Percentiles rank a stretch among this genome's conserved stretches.
phyloP scores from a whole-genome alignment of 352 stramenopile species.

The Pythium apleroticum region DNA sequence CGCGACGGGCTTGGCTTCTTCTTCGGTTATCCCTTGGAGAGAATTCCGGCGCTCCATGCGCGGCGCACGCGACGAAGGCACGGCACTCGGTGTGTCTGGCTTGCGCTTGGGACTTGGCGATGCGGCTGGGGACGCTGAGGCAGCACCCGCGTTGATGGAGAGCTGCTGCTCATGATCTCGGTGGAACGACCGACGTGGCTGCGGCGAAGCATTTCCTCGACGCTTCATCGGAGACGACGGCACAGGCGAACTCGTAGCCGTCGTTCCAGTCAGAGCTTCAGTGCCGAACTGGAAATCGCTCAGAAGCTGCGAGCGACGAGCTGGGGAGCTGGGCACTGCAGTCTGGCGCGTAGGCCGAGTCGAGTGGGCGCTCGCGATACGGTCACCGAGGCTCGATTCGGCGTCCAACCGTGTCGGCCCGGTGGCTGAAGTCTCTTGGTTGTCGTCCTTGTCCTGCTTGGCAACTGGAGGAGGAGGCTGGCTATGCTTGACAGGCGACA shows the following conservation, averaged over 20 bases:
- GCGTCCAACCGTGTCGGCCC: constrained; percentile 15
- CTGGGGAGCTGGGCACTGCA: constrained; percentile 8
- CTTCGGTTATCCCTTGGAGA: constrained; percentile 43
- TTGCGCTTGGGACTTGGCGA: constrained; percentile 25
- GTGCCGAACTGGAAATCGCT: constrained; percentile 44
- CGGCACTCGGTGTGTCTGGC: constrained; percentile 28
- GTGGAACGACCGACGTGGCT: constrained; percentile 27
- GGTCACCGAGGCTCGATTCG: constrained; percentile 19
- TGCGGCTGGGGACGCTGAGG: not conserved
- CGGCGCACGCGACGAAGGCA: constrained; percentile 8
- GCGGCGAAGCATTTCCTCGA: constrained; percentile 11
- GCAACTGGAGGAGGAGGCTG: constrained; percentile 10
- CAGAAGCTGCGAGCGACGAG: constrained; percentile 27
- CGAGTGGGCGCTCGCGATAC: constrained; percentile 23
- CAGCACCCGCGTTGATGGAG: constrained; percentile 4
- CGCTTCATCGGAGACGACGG: constrained; percentile 31
- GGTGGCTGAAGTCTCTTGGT: constrained; percentile 5
- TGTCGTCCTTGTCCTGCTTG: constrained; percentile 1
- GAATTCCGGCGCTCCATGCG: constrained; percentile 19
- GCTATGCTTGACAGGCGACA: constrained; percentile 29
- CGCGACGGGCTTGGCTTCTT: constrained; percentile 1
- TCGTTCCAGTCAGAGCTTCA: constrained; percentile 6
- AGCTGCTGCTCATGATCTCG: constrained; percentile 30
- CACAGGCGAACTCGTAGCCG: constrained; percentile 9
- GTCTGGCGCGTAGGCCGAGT: constrained; percentile 18